A percentile compares a stretch with the other conserved stretches of the same genome.
Conservation (phyloP, 164 flowering plant genomes). For the Pachysandra terminalis region DNA sequence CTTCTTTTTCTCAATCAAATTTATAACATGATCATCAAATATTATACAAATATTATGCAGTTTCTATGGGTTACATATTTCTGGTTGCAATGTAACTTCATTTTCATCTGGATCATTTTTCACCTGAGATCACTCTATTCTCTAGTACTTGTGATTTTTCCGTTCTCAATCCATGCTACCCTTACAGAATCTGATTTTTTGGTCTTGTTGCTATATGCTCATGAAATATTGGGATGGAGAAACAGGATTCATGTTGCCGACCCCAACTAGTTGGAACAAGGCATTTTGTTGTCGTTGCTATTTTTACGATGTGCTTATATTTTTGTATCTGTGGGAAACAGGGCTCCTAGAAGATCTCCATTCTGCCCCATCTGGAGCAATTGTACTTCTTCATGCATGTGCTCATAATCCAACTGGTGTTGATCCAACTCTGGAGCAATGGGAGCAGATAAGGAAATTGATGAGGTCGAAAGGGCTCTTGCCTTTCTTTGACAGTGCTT, state of each 20-base stretch:
- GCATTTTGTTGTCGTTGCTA: too few relatives aligned
- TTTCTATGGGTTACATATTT: neutral
- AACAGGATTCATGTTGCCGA: too few relatives aligned
- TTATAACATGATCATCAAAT: neutral
- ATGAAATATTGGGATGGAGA: too few relatives aligned
- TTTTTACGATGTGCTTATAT: neutral
- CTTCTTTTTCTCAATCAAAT: neutral
- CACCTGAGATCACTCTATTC: neutral
- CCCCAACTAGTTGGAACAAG: too few relatives aligned
- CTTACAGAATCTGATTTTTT: neutral
- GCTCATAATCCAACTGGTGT: constrained; percentile 99
- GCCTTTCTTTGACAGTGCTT: constrained; percentile 99
- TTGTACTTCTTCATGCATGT: constrained; percentile 98
- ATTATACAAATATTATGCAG: neutral
- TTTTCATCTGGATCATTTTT: too few relatives aligned
- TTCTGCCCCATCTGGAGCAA: constrained; percentile 84
- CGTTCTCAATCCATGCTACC: neutral
- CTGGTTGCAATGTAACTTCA: too few relatives aligned
- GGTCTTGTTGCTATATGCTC: neutral
- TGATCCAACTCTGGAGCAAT: constrained; percentile 89
- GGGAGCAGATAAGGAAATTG: constrained; percentile 93
- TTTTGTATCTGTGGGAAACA: constrained; percentile 22
- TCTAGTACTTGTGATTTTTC: neutral
- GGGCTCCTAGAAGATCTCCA: constrained; percentile 89
- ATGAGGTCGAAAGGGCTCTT: constrained; percentile 74